Evolutionary conservation across 352 stramenopile genomes (phyloP).

Genomic region (Phytophthora hibernalis): DNA sequence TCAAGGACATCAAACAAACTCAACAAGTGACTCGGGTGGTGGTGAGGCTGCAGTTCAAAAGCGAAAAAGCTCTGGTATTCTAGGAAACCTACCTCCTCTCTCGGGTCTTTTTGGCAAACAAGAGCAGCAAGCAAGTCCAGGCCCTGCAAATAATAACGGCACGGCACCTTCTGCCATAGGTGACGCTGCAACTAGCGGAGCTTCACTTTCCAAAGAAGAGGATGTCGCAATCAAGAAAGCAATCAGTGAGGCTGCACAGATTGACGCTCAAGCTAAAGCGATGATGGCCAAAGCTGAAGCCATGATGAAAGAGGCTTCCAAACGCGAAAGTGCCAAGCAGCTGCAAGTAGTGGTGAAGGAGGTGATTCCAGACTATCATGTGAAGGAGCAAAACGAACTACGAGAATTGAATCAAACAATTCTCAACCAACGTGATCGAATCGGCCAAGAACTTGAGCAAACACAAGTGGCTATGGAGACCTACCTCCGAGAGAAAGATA

Average conservation of each 20-base stretch:
- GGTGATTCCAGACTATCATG: slow-evolving; percentile 74
- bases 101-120: slow-evolving; percentile 34
- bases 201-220: slow-evolving; percentile 19
- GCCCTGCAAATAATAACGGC: neutral
- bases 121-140: slow-evolving; percentile 15
- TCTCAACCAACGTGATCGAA: slow-evolving; percentile 69
- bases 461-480: slow-evolving; percentile 77
- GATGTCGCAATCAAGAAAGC: slow-evolving; percentile 52
- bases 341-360: slow-evolving; percentile 80
- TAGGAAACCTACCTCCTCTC: slow-evolving; percentile 31
- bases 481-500: slow-evolving; percentile 65
- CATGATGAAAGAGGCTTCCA: slow-evolving; percentile 70
- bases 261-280: slow-evolving; percentile 72
- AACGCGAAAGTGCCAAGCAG: slow-evolving; percentile 43
- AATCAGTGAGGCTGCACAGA: slow-evolving; percentile 53
- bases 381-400: slow-evolving; percentile 70
- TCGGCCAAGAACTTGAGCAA: slow-evolving; percentile 77
- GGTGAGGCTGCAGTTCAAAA: slow-evolving; percentile 9
- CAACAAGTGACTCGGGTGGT: neutral
- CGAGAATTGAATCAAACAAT: slow-evolving; percentile 73
- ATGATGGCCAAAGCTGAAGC: slow-evolving; percentile 80
- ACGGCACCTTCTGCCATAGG: neutral
- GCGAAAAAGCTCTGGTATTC: slow-evolving; percentile 27
- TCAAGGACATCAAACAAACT: slow-evolving; percentile 13
- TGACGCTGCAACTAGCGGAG: neutral